Evolutionary conservation across 129 eudicot species (phyloP), one percentile per base, ranked within the genome.

Genomic region (Lactuca sativa): DNA sequence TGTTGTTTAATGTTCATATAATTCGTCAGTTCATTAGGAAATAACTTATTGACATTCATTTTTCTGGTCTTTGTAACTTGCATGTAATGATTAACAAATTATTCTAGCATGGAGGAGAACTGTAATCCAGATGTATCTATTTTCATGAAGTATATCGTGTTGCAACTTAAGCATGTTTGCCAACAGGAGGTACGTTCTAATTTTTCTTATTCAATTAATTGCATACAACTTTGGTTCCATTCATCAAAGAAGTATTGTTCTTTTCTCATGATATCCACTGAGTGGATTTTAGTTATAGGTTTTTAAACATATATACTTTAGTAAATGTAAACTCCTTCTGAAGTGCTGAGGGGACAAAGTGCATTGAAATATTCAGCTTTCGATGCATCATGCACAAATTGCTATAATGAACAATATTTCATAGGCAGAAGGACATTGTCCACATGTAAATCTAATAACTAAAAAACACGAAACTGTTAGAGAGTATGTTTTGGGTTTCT

Each of bases 151-250:
- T n/a, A n/a, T n/a, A n/a, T n/a, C n/a, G n/a, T n/a, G n/a, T n/a
- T n/a, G n/a, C n/a, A 60, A 60, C 47, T 60, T 60, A 60, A 7
- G 65, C 47, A 32, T 60, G 65, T 32, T 33, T 32, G 25, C 44
- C 5, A 17, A 36, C 21, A 60, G 43, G 17, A 60, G 65, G 65
- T 60, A 34, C 34, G 65, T 60, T 59, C 17, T 34, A 60, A 5
- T 33, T 3, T 60, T 34, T 60, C 65, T 4, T 16, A 33, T 40
- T 59, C 38, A 40, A 59, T 59, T n/a, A 59, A 8, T 33, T 5
- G 43, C 37, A 32, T 15, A 33, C 3, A 33, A 4, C 44, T 56
- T 56, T 56, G 8, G 34, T 56, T 32, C 17, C 13, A 9, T 25
- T 9, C n/a, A 44, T 10, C 4, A 10, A 41, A 6, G 51, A 56